These are phyloP conservation scores for Spizellomyces punctatus DNA, from an alignment of 192 early-diverging fungal species.

Conservation along the genomic window DNA sequence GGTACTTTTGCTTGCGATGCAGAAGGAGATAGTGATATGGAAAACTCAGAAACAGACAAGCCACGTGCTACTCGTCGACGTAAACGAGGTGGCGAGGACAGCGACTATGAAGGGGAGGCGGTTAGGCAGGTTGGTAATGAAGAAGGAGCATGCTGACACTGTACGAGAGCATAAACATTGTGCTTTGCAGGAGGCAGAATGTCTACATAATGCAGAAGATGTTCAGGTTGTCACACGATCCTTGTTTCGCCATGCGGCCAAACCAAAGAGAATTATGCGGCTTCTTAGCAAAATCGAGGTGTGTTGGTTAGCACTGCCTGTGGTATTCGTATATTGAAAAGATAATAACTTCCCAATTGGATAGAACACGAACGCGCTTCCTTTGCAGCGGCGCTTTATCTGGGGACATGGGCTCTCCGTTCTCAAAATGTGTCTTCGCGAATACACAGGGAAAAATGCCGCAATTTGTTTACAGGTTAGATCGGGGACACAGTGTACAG, in stretches of 20 bases:
- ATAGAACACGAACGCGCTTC: constrained; percentile 44
- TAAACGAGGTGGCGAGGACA: constrained; percentile 39
- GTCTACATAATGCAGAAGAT: constrained; percentile 19
- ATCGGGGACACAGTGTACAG: constrained; percentile 30
- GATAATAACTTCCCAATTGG: neutral
- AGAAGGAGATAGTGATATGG: constrained; percentile 4
- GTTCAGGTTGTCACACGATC: constrained; percentile 14
- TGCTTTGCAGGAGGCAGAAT: constrained; percentile 34
- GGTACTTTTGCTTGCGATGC: neutral
- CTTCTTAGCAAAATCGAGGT: constrained; percentile 35
- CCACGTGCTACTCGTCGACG: neutral
- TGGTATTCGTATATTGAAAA: constrained; percentile 2
- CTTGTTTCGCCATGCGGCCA: constrained; percentile 22
- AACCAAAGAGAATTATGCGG: constrained; percentile 14
- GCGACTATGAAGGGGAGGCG: constrained; percentile 52
- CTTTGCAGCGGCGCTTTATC: constrained; percentile 60
- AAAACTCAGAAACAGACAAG: neutral
- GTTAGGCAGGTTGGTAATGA: too few species aligned
- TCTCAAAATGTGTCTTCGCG: constrained; percentile 72
- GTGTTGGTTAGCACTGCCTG: neutral
- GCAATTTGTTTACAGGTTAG: constrained; percentile 61
- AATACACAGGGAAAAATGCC: constrained; percentile 46
- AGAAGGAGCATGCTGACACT: constrained; percentile 46
- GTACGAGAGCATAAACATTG: constrained; percentile 57
- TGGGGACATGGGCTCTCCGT: constrained; percentile 72